These are phyloP conservation scores for Fonsecaea pugnacius DNA, from an alignment of 2,329 filamentous ascomycete species.

Conservation along the genomic window DNA sequence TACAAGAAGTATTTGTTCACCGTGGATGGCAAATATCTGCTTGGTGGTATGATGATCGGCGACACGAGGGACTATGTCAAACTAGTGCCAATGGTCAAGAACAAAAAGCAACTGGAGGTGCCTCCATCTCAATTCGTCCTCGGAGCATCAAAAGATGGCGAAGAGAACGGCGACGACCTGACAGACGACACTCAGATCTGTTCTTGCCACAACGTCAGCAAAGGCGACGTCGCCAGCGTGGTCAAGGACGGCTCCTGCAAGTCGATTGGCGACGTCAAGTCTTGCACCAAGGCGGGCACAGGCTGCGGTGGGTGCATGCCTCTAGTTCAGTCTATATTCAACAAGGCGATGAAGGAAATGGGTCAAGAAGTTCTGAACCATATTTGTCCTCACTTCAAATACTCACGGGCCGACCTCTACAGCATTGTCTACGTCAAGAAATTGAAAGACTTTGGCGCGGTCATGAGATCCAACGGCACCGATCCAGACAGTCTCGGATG, in stretches of 20 bases:
- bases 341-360: constrained; percentile 81
- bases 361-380: constrained; percentile 87
- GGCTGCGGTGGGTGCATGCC: constrained; percentile 91
- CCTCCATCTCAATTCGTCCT: constrained; percentile 83
- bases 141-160: constrained; percentile 73
- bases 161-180: constrained; percentile 75
- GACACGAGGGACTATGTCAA: constrained; percentile 91
- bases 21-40: constrained; percentile 81
- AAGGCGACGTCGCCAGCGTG: constrained; percentile 73
- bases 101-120: constrained; percentile 76
- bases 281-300: constrained; percentile 88
- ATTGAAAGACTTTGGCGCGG: constrained; percentile 70
- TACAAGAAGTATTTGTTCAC: constrained; percentile 97
- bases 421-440: constrained; percentile 84
- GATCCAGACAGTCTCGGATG: constrained; percentile 76
- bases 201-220: constrained; percentile 90
- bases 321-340: constrained; percentile 86
- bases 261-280: constrained; percentile 79
- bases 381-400: constrained; percentile 80
- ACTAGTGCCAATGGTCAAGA: constrained; percentile 83
- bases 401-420: constrained; percentile 85
- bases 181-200: constrained; percentile 87
- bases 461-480: constrained; percentile 79
- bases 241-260: constrained; percentile 82
- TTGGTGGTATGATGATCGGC: constrained; percentile 98